Evolutionary conservation across 495 filamentous ascomycete genomes (phyloP), one percentile per base, ranked within the genome.

Genomic region (Evernia prunastri): DNA sequence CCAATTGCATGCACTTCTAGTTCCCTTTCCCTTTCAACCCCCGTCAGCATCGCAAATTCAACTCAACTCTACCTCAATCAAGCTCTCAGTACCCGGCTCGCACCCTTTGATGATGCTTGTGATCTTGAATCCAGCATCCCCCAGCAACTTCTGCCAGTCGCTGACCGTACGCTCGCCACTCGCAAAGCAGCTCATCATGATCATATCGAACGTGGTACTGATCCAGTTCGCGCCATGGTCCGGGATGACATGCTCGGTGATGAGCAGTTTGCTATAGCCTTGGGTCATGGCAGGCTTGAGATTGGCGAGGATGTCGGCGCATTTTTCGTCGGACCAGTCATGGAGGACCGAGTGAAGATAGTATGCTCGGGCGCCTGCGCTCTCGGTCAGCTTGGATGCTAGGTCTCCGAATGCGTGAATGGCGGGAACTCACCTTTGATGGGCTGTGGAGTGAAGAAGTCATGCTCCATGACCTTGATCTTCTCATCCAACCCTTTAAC

Each of bases 301-400:
- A 25, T 76, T 73, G 27, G 58, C 42, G 4, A 81, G 67, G 58
- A 81, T 79, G 25, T 69, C 70, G 11, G 59, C 58, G 60, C 72
- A 74, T 35, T 67, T 63, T 6, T 71, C 66, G 60, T 80, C 76
- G 20, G 74, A 63, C 78, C 77, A 81, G 72, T 81, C 74, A 59
- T 81, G 77, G 3, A 82, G 72, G n/a, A 76, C 63, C 53, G 71
- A 74, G 61, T 77, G 76, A 65, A 81, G 65, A 67, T 76, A 78
- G 66, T 79, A 80, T 13, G 75, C 73, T 36, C 74, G 71, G 23
- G 77, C 75, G 0, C 76, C 77, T 77, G 6, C 6, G 36, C 7
- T 7, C 36, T 7, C 36, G 12, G 12, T 37, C 36, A 37, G 36
- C 12, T 37, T 37, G 36, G 36, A 37, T 12, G 36, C 36, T 37